A percentile compares a stretch with the other conserved stretches of the same genome.
These are phyloP conservation scores for Salix exigua DNA, from an alignment of 345 rosid species.

Conservation along the genomic window DNA sequence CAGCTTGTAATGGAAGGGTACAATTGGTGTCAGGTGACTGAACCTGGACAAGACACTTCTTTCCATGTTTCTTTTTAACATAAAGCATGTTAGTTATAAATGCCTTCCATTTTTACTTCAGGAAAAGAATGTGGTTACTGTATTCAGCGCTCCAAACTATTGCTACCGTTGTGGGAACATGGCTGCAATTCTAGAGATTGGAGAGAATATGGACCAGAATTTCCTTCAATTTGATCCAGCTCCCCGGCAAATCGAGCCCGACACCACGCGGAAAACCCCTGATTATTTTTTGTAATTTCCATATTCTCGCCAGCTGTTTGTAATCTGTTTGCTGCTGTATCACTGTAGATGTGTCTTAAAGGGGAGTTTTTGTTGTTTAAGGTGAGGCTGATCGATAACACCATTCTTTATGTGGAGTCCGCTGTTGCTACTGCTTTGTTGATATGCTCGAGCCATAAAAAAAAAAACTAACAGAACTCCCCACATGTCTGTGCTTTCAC, in stretches of 20 bases:
- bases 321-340: slow-evolving; percentile 29
- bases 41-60: slow-evolving; percentile 1
- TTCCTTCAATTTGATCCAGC: slow-evolving; percentile 95
- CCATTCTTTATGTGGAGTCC: slow-evolving; percentile 43
- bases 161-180: slow-evolving; percentile 94
- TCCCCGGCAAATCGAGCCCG: slow-evolving; percentile 89
- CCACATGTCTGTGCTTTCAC: slow-evolving; percentile 24
- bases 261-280: slow-evolving; percentile 91
- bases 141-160: slow-evolving; percentile 92
- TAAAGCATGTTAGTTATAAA: no score
- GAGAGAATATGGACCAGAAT: slow-evolving; percentile 93
- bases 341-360: slow-evolving; percentile 48
- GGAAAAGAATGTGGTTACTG: slow-evolving; percentile 93
- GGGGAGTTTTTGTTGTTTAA: slow-evolving; percentile 36
- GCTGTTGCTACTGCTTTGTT: slow-evolving; percentile 13
- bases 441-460: slow-evolving; percentile 29
- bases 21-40: slow-evolving; percentile 87
- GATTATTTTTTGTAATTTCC: slow-evolving; percentile 89
- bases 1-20: slow-evolving; percentile 97
- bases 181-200: slow-evolving; percentile 94
- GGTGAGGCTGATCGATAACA: slow-evolving; percentile 39
- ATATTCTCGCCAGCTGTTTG: slow-evolving; percentile 32
- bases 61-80: neutral
- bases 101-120: slow-evolving; percentile 12
- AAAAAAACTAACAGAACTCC: slow-evolving; percentile 17